Conservation (phyloP, 352 stramenopile species). For the Phytopythium sindhum region DNA sequence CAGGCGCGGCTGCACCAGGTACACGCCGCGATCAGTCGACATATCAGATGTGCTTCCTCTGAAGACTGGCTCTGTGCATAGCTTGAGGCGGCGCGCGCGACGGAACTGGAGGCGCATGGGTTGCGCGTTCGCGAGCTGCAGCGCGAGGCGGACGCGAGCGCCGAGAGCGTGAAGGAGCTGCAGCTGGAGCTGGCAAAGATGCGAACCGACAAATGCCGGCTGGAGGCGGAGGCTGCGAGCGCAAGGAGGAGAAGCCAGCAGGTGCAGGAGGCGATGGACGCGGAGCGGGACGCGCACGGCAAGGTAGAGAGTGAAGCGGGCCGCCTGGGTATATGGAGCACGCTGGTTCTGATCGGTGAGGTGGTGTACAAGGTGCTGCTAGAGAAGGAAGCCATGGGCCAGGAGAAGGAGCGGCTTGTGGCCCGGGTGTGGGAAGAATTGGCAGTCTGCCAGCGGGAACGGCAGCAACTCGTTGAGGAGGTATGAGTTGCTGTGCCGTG, state of each 20-base stretch:
- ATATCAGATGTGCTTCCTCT: neutral
- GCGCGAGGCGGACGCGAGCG: constrained; percentile 20
- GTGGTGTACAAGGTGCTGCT: neutral
- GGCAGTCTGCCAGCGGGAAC: neutral
- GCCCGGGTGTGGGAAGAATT: neutral
- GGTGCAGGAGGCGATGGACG: constrained; percentile 16
- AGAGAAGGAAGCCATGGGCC: neutral
- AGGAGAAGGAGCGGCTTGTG: neutral
- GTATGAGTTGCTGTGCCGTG: neutral
- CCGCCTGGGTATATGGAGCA: neutral
- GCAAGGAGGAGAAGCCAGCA: constrained; percentile 15
- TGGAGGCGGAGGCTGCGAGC: constrained; percentile 32
- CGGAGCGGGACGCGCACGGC: constrained; percentile 5
- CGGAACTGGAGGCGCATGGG: constrained; percentile 48
- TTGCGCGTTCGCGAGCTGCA: constrained; percentile 32
- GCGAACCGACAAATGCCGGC: constrained; percentile 34
- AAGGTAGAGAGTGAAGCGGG: constrained; percentile 10
- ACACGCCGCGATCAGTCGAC: neutral
- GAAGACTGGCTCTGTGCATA: constrained; percentile 4
- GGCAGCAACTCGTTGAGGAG: constrained; percentile 1
- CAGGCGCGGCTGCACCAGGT: constrained; percentile 44
- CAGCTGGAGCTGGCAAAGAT: constrained; percentile 38
- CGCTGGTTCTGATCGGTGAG: neutral
- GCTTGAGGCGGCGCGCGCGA: constrained; percentile 40
- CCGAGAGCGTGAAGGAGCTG: constrained; percentile 28